These are phyloP conservation scores for Chimonanthus praecox DNA, from an alignment of 164 flowering plant genomes.

Conservation along the genomic window DNA sequence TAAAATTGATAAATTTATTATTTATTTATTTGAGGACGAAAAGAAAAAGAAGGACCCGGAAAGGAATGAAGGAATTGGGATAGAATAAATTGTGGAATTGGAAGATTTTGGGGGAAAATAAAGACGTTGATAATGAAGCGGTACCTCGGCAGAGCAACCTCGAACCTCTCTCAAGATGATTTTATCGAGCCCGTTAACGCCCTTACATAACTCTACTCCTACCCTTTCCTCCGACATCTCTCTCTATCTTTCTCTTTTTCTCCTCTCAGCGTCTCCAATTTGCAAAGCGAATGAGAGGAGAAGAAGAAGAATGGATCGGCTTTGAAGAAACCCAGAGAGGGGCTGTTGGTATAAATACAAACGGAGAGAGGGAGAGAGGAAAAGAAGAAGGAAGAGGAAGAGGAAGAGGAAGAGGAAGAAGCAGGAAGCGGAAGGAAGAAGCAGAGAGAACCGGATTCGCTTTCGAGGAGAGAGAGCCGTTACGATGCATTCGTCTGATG, in stretches of 20 bases:
- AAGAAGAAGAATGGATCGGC: not conserved
- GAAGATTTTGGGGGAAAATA: too few species aligned
- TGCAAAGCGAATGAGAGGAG: not conserved
- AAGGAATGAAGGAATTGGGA: not conserved
- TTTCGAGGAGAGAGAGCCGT: too few species aligned
- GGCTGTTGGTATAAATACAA: not conserved
- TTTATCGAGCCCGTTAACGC: conserved; percentile 72
- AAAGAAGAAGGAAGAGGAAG: not conserved
- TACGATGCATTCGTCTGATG: too few species aligned
- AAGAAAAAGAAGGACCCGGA: not conserved
- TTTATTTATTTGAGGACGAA: too few species aligned
- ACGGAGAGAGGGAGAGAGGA: not conserved
- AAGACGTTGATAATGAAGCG: too few species aligned
- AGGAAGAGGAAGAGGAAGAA: too few species aligned
- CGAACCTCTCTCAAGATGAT: conserved; percentile 58
- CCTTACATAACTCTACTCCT: conserved; percentile 44
- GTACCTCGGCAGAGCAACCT: conserved; percentile 67
- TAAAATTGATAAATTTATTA: too few species aligned
- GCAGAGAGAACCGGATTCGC: too few species aligned
- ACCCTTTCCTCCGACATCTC: conserved; percentile 28
- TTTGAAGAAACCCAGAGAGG: not conserved
- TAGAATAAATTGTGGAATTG: too few species aligned
- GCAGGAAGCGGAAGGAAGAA: too few species aligned
- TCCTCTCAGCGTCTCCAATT: not conserved
- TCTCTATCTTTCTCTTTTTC: not conserved